phyloP scores from a whole-genome alignment of 2,329 filamentous ascomycete genomes.

The Tolypocladium cylindrosporum region DNA sequence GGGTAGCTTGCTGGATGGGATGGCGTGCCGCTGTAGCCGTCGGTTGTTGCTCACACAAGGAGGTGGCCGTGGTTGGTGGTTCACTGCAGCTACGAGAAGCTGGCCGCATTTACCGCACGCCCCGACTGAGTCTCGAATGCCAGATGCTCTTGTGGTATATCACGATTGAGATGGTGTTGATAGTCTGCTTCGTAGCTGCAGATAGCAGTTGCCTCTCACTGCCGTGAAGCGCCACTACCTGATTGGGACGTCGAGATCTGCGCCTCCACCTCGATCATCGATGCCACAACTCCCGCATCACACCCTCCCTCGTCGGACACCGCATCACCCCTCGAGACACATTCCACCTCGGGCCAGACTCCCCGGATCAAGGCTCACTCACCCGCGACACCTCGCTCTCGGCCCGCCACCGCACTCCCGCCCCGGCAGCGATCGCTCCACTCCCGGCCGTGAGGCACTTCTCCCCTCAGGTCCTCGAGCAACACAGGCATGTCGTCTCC shows the following conservation, averaged over 20 bases:
- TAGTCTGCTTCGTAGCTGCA: too few relatives aligned
- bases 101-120: too few relatives aligned
- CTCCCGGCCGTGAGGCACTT: background rate
- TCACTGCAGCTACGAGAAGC: too few relatives aligned
- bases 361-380: background rate
- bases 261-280: background rate
- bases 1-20: too few relatives aligned
- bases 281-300: background rate
- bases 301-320: background rate
- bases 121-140: too few relatives aligned
- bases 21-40: too few relatives aligned
- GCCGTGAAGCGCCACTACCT: background rate
- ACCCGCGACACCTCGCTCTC: background rate
- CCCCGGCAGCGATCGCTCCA: background rate
- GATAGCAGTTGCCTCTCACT: too few relatives aligned
- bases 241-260: background rate
- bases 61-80: too few relatives aligned
- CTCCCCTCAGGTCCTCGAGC: background rate
- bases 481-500: constrained; percentile 38
- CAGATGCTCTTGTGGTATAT: too few relatives aligned
- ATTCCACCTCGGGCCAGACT: background rate
- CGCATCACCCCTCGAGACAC: background rate
- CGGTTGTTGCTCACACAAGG: too few relatives aligned
- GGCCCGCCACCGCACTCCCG: background rate
- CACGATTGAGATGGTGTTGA: too few relatives aligned